Conservation (phyloP, 208 protist genomes). For the Wallacemonas sp. region DNA sequence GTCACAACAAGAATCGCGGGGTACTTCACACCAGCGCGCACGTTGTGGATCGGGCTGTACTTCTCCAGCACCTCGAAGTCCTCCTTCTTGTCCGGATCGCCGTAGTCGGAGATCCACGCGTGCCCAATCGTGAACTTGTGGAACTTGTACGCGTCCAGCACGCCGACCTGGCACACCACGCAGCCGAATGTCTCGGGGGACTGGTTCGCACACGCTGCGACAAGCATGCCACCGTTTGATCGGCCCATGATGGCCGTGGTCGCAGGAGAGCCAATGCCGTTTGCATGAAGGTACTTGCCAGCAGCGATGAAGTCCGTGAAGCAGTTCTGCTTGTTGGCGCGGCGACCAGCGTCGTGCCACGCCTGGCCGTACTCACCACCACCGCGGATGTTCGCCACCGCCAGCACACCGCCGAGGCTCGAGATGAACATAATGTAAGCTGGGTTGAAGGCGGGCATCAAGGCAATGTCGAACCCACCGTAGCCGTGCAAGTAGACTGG, state of each 20-base stretch:
- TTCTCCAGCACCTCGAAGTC: slow-evolving; percentile 93
- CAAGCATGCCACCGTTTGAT: slow-evolving; percentile 95
- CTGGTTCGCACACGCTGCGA: slow-evolving; percentile 90
- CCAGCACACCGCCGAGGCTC: slow-evolving; percentile 84
- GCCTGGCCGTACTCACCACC: slow-evolving; percentile 94
- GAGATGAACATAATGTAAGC: slow-evolving; percentile 80
- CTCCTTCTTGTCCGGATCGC: slow-evolving; percentile 88
- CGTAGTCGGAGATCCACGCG: slow-evolving; percentile 94
- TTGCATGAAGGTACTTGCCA: slow-evolving; percentile 71
- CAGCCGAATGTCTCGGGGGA: slow-evolving; percentile 83
- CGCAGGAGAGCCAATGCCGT: slow-evolving; percentile 72
- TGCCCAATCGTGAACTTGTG: slow-evolving; percentile 96
- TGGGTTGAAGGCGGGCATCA: slow-evolving; percentile 82
- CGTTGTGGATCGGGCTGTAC: slow-evolving; percentile 96
- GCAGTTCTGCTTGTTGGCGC: slow-evolving; percentile 88
- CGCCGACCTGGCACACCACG: slow-evolving; percentile 89
- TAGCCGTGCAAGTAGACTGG: slow-evolving; percentile 94
- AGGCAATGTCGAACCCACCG: slow-evolving; percentile 93
- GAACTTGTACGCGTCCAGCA: slow-evolving; percentile 96
- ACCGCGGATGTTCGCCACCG: slow-evolving; percentile 94
- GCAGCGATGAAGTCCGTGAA: slow-evolving; percentile 88
- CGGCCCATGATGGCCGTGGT: slow-evolving; percentile 93
- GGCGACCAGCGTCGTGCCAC: slow-evolving; percentile 93
- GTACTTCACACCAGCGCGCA: slow-evolving; percentile 75
- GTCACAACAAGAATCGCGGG: slow-evolving; percentile 92